phyloP scores from a whole-genome alignment of 148 eudicot genomes.

The Silene conica region DNA sequence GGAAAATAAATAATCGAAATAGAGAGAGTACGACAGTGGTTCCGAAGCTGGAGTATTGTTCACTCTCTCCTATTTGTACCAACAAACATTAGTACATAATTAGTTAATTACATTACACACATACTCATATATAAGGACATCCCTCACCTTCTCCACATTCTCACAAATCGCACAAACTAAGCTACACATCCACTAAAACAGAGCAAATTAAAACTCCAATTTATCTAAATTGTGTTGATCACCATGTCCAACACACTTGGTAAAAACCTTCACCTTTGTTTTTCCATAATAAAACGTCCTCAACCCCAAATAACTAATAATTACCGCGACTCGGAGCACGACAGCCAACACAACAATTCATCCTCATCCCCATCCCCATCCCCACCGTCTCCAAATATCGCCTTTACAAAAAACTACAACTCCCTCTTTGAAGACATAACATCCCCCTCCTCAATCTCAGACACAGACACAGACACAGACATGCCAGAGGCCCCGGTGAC shows the following conservation, averaged over 20 bases:
- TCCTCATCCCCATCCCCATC: constrained; percentile 7
- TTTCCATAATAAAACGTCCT: constrained; percentile 44
- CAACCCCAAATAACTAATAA: constrained; percentile 14
- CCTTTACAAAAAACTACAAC: constrained; percentile 51
- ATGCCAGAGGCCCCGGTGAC: constrained; percentile 19
- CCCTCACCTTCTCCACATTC: constrained; percentile 5
- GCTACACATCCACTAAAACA: too few species aligned
- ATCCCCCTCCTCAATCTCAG: constrained; percentile 20
- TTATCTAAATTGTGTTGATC: neutral
- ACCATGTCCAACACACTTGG: constrained; percentile 43
- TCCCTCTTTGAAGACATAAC: constrained; percentile 37
- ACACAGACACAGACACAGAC: constrained; percentile 20
- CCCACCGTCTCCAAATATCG: constrained; percentile 18
- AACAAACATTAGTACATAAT: neutral
- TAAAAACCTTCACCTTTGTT: constrained; percentile 52
- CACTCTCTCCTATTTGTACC: neutral
- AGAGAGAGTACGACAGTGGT: neutral
- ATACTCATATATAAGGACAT: neutral
- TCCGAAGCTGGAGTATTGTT: neutral
- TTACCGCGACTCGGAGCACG: constrained; percentile 24
- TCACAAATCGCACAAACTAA: constrained; percentile 10
- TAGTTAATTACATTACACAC: neutral
- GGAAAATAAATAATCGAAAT: too few species aligned
- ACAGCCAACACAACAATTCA: neutral
- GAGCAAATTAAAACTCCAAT: neutral